These are phyloP conservation scores for Pythium phragmitis DNA, from an alignment of 352 stramenopile genomes.

Conservation along the genomic window DNA sequence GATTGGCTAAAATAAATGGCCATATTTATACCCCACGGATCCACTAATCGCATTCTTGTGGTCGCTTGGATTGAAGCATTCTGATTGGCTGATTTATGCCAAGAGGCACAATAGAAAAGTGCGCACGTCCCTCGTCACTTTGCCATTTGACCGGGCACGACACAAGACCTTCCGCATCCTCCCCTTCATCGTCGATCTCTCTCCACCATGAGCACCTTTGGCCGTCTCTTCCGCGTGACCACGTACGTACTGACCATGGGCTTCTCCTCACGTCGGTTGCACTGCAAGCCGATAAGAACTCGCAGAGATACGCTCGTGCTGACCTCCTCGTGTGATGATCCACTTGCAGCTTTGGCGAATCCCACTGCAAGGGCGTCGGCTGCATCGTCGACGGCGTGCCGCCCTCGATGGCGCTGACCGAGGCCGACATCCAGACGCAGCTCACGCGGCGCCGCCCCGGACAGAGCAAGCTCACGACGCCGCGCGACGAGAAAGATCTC, in stretches of 20 bases:
- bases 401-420: conserved; percentile 93
- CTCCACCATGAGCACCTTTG: conserved; percentile 91
- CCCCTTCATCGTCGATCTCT: neutral
- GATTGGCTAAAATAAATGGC: conserved; percentile 8
- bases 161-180: neutral
- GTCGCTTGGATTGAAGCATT: neutral
- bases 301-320: conserved; percentile 3
- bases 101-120: neutral
- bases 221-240: conserved; percentile 96
- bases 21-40: neutral
- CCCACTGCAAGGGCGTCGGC: conserved; percentile 97
- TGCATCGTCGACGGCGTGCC: conserved; percentile 97
- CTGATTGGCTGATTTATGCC: conserved; percentile 15
- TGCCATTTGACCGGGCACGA: conserved; percentile 11
- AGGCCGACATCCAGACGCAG: conserved; percentile 97
- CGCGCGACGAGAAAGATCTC: conserved; percentile 96
- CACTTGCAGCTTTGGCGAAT: conserved; percentile 92
- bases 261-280: neutral
- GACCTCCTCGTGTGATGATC: neutral
- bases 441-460: conserved; percentile 96
- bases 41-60: conserved; percentile 21
- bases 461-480: conserved; percentile 98
- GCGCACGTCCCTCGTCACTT: conserved; percentile 15
- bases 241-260: conserved; percentile 52
- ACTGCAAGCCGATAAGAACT: neutral